Percentiles rank a stretch among this genome's conserved stretches.
Conservation (phyloP, 2,329 filamentous ascomycete species). For the Diaporthe batatas region DNA sequence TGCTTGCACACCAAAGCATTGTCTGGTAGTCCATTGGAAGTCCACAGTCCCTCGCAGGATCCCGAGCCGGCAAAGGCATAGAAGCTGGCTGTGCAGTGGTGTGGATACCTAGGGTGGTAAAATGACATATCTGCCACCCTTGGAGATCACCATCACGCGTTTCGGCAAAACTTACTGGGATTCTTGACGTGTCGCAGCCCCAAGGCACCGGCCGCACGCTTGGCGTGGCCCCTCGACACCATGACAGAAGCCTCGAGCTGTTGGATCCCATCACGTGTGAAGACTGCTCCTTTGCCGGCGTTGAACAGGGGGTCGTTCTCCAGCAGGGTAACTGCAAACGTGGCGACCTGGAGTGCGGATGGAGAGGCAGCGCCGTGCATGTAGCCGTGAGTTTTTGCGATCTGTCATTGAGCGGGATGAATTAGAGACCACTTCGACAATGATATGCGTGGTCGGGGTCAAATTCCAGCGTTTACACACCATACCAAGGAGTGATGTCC, state of each 20-base stretch:
- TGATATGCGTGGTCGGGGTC: too few relatives aligned
- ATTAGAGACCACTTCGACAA: neutral
- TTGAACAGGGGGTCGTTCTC: constrained; percentile 90
- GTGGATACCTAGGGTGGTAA: too few relatives aligned
- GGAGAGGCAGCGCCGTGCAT: constrained; percentile 56
- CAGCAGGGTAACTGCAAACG: constrained; percentile 79
- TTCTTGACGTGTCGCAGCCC: constrained; percentile 81
- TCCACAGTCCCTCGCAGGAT: neutral
- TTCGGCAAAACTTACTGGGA: constrained; percentile 60
- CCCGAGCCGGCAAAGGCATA: neutral
- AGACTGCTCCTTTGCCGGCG: constrained; percentile 85
- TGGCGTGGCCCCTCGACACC: constrained; percentile 79
- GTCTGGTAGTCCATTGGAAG: neutral
- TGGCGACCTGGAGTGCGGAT: constrained; percentile 78
- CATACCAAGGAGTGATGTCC: constrained; percentile 71
- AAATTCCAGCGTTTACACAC: constrained; percentile 54
- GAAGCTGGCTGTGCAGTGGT: too few relatives aligned
- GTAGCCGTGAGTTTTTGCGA: constrained; percentile 60
- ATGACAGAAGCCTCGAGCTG: constrained; percentile 91
- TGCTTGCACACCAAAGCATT: too few relatives aligned
- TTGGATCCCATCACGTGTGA: constrained; percentile 84
- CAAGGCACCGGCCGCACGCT: constrained; percentile 84
- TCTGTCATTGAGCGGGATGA: constrained; percentile 48
- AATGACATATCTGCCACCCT: too few relatives aligned
- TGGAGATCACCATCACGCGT: neutral